Percentiles rank a stretch among this genome's conserved stretches.
phyloP scores from a whole-genome alignment of 2,329 filamentous ascomycete genomes.

The Sphaerulina vaccinii region DNA sequence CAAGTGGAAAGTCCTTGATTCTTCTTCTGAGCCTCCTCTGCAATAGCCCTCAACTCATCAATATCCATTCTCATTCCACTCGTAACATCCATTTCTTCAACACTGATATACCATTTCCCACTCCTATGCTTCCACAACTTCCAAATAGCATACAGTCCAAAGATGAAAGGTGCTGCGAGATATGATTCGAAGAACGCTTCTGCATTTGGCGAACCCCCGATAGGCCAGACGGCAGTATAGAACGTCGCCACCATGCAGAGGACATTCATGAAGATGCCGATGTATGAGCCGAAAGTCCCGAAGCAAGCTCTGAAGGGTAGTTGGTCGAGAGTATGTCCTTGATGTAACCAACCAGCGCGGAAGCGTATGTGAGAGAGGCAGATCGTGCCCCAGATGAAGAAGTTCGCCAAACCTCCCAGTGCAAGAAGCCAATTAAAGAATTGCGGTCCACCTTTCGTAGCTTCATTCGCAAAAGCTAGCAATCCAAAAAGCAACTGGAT shows the following conservation, averaged over 20 bases:
- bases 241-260: constrained; percentile 70
- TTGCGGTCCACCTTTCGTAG: constrained; percentile 53
- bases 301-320: constrained; percentile 58
- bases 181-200: constrained; percentile 31
- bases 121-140: constrained; percentile 26
- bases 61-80: constrained; percentile 1
- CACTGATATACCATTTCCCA: constrained; percentile 4
- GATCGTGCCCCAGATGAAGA: constrained; percentile 80
- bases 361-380: constrained; percentile 88
- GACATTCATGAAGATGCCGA: constrained; percentile 51
- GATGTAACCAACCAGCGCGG: constrained; percentile 66
- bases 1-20: neutral
- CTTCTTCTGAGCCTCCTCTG: neutral
- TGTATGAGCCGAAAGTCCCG: constrained; percentile 54
- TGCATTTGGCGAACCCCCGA: constrained; percentile 38
- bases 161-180: constrained; percentile 33
- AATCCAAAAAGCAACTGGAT: constrained; percentile 67
- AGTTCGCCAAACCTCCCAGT: constrained; percentile 67
- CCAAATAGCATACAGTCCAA: constrained; percentile 32
- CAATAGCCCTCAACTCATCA: neutral
- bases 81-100: constrained; percentile 5
- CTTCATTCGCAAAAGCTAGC: constrained; percentile 72
- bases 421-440: constrained; percentile 78
- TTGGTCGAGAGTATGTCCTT: constrained; percentile 64
- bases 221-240: constrained; percentile 78